Percentiles rank a stretch among this genome's conserved stretches.
Evolutionary conservation across 495 filamentous ascomycete species (phyloP).

Genomic region (Sphaerosporella brunnea): DNA sequence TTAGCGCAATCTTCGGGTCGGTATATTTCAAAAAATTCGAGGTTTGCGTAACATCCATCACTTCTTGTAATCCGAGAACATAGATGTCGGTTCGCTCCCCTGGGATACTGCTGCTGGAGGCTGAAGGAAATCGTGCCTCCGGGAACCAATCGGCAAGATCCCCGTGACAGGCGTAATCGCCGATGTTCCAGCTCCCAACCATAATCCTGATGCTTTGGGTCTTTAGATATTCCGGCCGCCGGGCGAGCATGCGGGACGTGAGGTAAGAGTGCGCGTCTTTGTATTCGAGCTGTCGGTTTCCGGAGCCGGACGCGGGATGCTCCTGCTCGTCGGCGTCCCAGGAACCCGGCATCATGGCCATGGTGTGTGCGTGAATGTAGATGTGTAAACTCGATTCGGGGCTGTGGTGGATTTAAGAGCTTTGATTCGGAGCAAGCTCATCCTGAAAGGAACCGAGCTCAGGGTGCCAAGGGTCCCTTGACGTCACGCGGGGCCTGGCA

Average conservation of each 20-base stretch:
- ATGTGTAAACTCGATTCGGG: no score
- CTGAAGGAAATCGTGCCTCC: conserved; percentile 36
- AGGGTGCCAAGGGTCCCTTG: no score
- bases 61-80: conserved; percentile 75
- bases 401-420: no score
- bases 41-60: conserved; percentile 64
- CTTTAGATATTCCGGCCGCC: conserved; percentile 59
- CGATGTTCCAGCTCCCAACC: conserved; percentile 84
- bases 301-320: not conserved
- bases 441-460: no score
- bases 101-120: no score
- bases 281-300: not conserved
- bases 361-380: no score
- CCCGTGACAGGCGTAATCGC: conserved; percentile 35
- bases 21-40: conserved; percentile 42
- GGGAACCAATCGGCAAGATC: conserved; percentile 29
- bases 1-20: conserved; percentile 48
- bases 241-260: conserved; percentile 36
- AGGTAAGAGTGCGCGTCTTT: not conserved
- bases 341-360: not conserved
- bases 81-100: conserved; percentile 82
- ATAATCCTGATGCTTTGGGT: conserved; percentile 58
- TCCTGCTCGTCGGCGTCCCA: not conserved
- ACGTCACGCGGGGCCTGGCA: no score
- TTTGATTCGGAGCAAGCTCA: no score